Evolutionary conservation across 495 filamentous ascomycete species (phyloP), one percentile per base, ranked within the genome.

Genomic region (Penicillium manginii): DNA sequence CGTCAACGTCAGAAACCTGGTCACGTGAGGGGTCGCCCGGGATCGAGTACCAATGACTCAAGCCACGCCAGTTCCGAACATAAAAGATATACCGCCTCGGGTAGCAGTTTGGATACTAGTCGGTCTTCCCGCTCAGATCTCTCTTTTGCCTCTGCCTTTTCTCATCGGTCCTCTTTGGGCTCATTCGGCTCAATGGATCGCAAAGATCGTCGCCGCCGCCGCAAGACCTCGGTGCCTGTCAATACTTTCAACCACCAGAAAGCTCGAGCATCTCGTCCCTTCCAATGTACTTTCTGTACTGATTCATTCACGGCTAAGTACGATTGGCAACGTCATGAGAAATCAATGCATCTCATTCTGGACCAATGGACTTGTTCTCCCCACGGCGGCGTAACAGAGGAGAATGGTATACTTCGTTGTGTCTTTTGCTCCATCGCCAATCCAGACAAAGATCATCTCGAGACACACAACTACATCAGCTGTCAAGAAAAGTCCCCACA

Each of bases 211-310:
- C 84, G 90, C 58, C 85, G 91, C 35, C 86, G 90, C 40, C 84
- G 90, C 51, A 82, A 84, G 54, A 68, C 77, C 14, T 75, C 78
- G 21, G 64, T 73, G n/a, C 70, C 79, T 31, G 73, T 77, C 62
- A 82, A 72, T 64, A 72, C 59, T 18, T 73, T 73, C 42, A 68
- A 72, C 50, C 74, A 74, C 46, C 76, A 77, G 22, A 78, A 78
- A 61, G 68, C 69, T 40, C 70, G 71, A 48, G 65, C 70, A 19
- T 60, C 68, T 60, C 77, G 78, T 55, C 76, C 88, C 15, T 96
- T 87, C 70, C 89, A 93, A 73, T 96, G 91, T 69, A 96, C 91
- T n/a, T 96, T 96, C 78, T 96, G 91, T 68, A 91, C 89, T 10
- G 90, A 93, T 59, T 88, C 87, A 0, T 96, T 94, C 73, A 86